phyloP scores from a whole-genome alignment of 495 filamentous ascomycete species.

The Aspergillus carlsbadensis region DNA sequence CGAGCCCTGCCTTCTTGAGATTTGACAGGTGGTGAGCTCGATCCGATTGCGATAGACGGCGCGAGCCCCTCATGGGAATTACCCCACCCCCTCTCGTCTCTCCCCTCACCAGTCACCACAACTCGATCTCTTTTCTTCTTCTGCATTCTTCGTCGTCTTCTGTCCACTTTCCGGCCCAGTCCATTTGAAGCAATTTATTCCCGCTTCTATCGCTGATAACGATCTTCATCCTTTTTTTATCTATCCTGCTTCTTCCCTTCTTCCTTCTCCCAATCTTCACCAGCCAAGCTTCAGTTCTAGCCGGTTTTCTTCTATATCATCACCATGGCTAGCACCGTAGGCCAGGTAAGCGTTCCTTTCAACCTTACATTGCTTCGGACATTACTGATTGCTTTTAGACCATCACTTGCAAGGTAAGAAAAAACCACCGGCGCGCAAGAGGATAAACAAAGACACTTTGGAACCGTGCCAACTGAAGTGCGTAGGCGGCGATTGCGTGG shows the following conservation, averaged over 20 bases:
- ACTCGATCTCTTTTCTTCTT: constrained; percentile 15
- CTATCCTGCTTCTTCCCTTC: constrained; percentile 5
- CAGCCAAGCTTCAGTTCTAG: background rate
- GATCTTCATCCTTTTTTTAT: constrained; percentile 6
- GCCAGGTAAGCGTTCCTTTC: constrained; percentile 45
- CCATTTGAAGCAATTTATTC: constrained; percentile 18
- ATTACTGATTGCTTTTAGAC: constrained; percentile 47
- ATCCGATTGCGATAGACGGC: background rate
- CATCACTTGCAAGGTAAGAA: constrained; percentile 70
- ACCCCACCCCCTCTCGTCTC: background rate
- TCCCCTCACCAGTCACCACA: constrained; percentile 19
- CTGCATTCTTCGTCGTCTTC: constrained; percentile 17
- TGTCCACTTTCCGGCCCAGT: constrained; percentile 18
- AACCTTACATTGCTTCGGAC: background rate
- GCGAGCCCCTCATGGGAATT: background rate
- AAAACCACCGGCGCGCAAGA: background rate
- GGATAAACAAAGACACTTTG: constrained; percentile 2
- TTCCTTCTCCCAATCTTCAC: constrained; percentile 6
- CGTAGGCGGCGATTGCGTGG: constrained; percentile 94
- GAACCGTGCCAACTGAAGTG: constrained; percentile 18
- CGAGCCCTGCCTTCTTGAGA: background rate
- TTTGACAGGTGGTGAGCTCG: background rate
- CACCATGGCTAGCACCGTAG: constrained; percentile 52
- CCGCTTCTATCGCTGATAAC: constrained; percentile 10
- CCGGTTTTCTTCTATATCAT: background rate